phyloP scores from a whole-genome alignment of 2,329 filamentous ascomycete genomes.

The Trichoderma guizhouense region DNA sequence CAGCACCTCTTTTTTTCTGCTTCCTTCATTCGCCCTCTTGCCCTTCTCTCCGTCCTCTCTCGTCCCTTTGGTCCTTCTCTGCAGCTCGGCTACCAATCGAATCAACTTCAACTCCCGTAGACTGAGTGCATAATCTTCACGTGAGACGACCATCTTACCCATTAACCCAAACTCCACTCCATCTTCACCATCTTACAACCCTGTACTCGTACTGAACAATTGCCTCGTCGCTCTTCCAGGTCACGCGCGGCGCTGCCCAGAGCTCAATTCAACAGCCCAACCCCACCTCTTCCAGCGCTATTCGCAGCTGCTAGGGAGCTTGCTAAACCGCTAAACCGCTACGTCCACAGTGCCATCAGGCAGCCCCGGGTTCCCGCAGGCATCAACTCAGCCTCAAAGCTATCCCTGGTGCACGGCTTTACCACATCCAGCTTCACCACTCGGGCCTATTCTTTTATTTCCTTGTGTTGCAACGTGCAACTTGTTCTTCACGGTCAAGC shows the following conservation, averaged over 20 bases:
- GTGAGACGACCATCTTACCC: not conserved
- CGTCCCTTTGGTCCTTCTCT: not conserved
- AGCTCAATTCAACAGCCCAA: not conserved
- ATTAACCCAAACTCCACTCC: not conserved
- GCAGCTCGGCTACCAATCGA: not conserved
- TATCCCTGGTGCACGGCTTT: not conserved
- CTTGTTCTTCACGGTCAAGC: not conserved
- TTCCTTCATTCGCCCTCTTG: not conserved
- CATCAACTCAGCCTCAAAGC: conserved; percentile 16
- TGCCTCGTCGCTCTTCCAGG: not conserved
- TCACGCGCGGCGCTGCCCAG: conserved; percentile 1
- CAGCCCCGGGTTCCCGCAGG: conserved; percentile 16
- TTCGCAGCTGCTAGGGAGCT: not conserved
- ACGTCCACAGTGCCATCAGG: conserved; percentile 4
- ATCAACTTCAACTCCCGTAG: not conserved
- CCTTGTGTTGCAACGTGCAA: not conserved
- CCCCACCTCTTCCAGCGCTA: not conserved
- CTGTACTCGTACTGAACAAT: not conserved
- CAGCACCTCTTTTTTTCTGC: not conserved
- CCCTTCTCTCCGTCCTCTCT: not conserved
- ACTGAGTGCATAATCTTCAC: not conserved
- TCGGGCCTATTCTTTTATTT: not conserved
- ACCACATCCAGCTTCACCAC: not conserved
- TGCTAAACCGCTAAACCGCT: not conserved
- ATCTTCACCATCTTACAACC: not conserved